Conservation (phyloP, 352 stramenopile species). For the Phytophthora pluvialis region DNA sequence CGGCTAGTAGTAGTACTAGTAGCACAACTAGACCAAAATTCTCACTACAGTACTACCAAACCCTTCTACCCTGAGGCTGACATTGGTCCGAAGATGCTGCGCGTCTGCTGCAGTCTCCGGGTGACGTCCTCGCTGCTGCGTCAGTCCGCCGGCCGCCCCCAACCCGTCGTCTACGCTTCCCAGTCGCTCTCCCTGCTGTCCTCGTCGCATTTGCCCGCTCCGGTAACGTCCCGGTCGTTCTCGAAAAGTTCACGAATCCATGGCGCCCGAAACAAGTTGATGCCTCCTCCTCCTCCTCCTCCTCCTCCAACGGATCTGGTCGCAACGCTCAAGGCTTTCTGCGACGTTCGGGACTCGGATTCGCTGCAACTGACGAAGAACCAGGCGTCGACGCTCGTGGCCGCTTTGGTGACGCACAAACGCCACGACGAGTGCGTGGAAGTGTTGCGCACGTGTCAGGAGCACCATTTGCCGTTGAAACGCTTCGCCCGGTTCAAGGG, state of each 20-base stretch:
- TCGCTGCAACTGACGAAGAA: neutral
- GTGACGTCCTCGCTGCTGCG: neutral
- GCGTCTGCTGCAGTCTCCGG: neutral
- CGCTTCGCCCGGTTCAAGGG: slow-evolving; percentile 31
- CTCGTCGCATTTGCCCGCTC: neutral
- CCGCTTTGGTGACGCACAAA: slow-evolving; percentile 15
- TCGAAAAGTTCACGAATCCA: neutral
- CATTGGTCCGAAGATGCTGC: neutral
- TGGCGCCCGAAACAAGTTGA: neutral
- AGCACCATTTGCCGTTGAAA: slow-evolving; percentile 54
- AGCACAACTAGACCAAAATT: too few species aligned
- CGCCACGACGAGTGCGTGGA: slow-evolving; percentile 49
- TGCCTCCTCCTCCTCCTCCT: neutral
- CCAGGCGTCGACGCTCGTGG: slow-evolving; percentile 7
- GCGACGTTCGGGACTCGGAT: neutral
- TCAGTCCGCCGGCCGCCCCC: neutral
- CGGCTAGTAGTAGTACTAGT: too few species aligned
- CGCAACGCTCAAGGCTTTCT: neutral
- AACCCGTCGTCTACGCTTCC: neutral
- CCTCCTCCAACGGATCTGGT: neutral
- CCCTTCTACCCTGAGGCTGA: neutral
- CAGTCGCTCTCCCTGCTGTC: neutral
- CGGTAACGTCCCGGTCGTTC: neutral
- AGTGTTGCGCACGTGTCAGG: slow-evolving; percentile 50
- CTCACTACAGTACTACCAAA: too few species aligned